Conservation (phyloP, 2,329 filamentous ascomycete genomes). For the Colletotrichum navitas region DNA sequence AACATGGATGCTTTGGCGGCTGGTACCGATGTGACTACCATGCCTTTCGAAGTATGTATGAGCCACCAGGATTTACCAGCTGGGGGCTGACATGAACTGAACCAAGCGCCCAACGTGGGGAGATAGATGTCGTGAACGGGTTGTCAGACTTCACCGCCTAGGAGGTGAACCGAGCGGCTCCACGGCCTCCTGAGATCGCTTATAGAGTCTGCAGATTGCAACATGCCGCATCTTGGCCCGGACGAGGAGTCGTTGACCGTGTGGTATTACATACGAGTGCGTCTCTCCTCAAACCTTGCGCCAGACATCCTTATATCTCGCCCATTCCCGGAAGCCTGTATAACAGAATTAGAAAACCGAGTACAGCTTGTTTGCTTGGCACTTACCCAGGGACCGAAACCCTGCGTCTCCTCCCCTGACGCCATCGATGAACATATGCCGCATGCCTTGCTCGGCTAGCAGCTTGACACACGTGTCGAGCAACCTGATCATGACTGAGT, state of each 20-base stretch:
- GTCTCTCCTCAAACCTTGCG: conserved; percentile 33
- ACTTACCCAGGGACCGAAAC: conserved; percentile 66
- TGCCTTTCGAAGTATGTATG: neutral
- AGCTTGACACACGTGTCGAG: conserved; percentile 64
- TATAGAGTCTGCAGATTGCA: neutral
- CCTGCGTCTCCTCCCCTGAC: conserved; percentile 64
- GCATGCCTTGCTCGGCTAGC: conserved; percentile 64
- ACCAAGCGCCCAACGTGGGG: neutral
- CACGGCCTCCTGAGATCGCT: neutral
- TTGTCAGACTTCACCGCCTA: neutral
- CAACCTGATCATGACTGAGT: conserved; percentile 65
- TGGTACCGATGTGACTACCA: conserved; percentile 4
- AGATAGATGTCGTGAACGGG: neutral
- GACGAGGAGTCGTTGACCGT: neutral
- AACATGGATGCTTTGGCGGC: neutral
- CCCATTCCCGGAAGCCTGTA: conserved; percentile 70
- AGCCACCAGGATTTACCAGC: neutral
- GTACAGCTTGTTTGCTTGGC: neutral
- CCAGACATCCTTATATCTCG: conserved; percentile 69
- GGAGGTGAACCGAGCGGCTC: neutral
- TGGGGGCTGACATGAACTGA: neutral
- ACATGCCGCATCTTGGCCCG: conserved; percentile 1
- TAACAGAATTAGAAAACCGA: conserved; percentile 20
- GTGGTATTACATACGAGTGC: neutral
- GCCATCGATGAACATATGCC: conserved; percentile 67